Evolutionary conservation across 73 alveolate genomes (phyloP).

Genomic region (Uronychia setigera): DNA sequence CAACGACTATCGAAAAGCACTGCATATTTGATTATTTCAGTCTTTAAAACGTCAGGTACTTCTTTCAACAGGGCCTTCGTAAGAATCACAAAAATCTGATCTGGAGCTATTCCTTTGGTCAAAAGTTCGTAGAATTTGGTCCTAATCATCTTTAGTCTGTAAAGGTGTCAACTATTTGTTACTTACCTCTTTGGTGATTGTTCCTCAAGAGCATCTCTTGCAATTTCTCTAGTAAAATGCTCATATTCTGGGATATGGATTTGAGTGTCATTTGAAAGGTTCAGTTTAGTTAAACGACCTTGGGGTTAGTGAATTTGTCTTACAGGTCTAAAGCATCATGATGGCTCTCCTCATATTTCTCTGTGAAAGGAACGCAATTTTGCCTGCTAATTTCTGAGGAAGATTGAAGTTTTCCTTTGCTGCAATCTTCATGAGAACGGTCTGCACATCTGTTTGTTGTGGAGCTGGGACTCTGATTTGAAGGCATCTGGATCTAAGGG

Average conservation of each 20-base stretch:
- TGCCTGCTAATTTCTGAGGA: slow-evolving; percentile 52
- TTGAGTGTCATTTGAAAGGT: slow-evolving; percentile 23
- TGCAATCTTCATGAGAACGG: slow-evolving; percentile 66
- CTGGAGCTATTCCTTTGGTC: slow-evolving; percentile 77
- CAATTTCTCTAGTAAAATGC: slow-evolving; percentile 49
- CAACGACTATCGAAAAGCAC: slow-evolving; percentile 85
- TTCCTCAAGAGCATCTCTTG: slow-evolving; percentile 36
- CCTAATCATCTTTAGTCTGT: slow-evolving; percentile 48
- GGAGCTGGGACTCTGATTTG: slow-evolving; percentile 96
- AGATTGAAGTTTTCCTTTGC: slow-evolving; percentile 68
- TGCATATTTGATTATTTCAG: slow-evolving; percentile 77
- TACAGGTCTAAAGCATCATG: slow-evolving; percentile 65
- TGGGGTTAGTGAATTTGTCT: neutral
- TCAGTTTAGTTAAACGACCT: slow-evolving; percentile 7
- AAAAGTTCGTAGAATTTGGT: slow-evolving; percentile 74
- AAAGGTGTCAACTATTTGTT: neutral
- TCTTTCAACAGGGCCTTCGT: slow-evolving; percentile 64
- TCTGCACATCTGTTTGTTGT: slow-evolving; percentile 62
- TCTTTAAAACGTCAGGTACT: slow-evolving; percentile 65
- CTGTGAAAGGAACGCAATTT: slow-evolving; percentile 67
- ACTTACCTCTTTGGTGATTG: slow-evolving; percentile 55
- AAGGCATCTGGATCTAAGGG: slow-evolving; percentile 95
- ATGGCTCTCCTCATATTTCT: slow-evolving; percentile 89
- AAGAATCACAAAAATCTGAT: slow-evolving; percentile 62
- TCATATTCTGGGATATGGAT: slow-evolving; percentile 67